phyloP scores from a whole-genome alignment of 1,284 basidiomycete genomes.

The Trichosporon coremiiforme region DNA sequence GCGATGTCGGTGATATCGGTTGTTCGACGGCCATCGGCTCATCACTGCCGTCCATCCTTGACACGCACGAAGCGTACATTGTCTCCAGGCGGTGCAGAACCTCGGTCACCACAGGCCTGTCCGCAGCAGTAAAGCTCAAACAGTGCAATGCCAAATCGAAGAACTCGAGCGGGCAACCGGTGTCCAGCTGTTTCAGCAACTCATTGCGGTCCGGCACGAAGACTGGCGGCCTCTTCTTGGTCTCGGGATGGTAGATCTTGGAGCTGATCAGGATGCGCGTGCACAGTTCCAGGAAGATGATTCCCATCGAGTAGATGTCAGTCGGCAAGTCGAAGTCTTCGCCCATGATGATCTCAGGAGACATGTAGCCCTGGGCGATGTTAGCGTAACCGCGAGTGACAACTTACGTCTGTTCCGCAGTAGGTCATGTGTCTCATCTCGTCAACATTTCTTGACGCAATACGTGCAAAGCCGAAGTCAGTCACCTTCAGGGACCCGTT shows the following conservation, averaged over 20 bases:
- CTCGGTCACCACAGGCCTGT: constrained; percentile 73
- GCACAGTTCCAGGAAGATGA: constrained; percentile 91
- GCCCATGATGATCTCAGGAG: constrained; percentile 87
- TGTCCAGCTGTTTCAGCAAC: constrained; percentile 56
- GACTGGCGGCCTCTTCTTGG: constrained; percentile 60
- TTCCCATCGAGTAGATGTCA: constrained; percentile 90
- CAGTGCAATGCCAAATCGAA: constrained; percentile 78
- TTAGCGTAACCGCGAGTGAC: not conserved
- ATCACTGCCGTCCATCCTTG: constrained; percentile 65
- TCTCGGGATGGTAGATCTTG: constrained; percentile 72
- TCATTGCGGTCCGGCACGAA: constrained; percentile 80
- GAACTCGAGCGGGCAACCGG: constrained; percentile 77
- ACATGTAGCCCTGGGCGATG: constrained; percentile 55
- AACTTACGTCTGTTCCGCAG: constrained; percentile 89
- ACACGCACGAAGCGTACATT: constrained; percentile 79
- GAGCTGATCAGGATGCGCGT: constrained; percentile 76
- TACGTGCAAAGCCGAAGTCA: constrained; percentile 83
- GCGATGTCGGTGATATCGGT: constrained; percentile 71
- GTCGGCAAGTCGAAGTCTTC: constrained; percentile 89
- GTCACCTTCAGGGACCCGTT: constrained; percentile 95
- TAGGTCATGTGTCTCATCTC: constrained; percentile 90
- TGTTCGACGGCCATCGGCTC: constrained; percentile 58
- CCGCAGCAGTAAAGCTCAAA: constrained; percentile 66
- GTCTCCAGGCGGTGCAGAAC: constrained; percentile 72
- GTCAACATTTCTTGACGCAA: constrained; percentile 85